Evolutionary conservation across 2,329 filamentous ascomycete genomes (phyloP).

Genomic region (Cladophialophora chaetospira): DNA sequence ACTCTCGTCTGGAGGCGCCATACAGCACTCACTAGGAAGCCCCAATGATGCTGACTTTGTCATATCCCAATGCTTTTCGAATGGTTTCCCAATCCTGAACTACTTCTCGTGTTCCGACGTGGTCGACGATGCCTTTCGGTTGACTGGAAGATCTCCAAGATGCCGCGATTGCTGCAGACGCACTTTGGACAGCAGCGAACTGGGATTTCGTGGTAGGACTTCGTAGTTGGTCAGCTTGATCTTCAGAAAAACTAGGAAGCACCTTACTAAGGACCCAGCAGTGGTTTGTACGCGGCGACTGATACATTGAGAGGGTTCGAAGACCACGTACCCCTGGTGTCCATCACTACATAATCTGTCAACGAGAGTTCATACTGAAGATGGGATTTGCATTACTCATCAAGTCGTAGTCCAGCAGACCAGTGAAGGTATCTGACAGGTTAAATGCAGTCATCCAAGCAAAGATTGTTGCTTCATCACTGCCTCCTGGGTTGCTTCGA

Average conservation of each 20-base stretch:
- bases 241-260: neutral
- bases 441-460: slow-evolving; percentile 10
- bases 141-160: slow-evolving; percentile 1
- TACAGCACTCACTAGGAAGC: slow-evolving; percentile 7
- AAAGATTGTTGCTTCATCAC: slow-evolving; percentile 2
- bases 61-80: slow-evolving; percentile 12
- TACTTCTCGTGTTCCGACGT: slow-evolving; percentile 9
- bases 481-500: slow-evolving; percentile 6
- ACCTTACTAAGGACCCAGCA: slow-evolving; percentile 11
- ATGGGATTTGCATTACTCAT: slow-evolving; percentile 4
- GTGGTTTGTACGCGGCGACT: neutral
- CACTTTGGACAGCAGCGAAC: neutral
- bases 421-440: neutral
- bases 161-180: neutral
- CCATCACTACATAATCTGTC: slow-evolving; percentile 1
- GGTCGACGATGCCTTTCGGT: slow-evolving; percentile 1
- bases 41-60: slow-evolving; percentile 6
- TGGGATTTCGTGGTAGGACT: slow-evolving; percentile 6
- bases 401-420: slow-evolving; percentile 10
- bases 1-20: neutral
- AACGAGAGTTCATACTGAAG: neutral
- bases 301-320: slow-evolving; percentile 13
- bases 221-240: neutral
- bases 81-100: slow-evolving; percentile 11
- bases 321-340: slow-evolving; percentile 6